These are phyloP conservation scores for Citrullus amarus DNA, from an alignment of 306 rosid genomes.

Conservation along the genomic window DNA sequence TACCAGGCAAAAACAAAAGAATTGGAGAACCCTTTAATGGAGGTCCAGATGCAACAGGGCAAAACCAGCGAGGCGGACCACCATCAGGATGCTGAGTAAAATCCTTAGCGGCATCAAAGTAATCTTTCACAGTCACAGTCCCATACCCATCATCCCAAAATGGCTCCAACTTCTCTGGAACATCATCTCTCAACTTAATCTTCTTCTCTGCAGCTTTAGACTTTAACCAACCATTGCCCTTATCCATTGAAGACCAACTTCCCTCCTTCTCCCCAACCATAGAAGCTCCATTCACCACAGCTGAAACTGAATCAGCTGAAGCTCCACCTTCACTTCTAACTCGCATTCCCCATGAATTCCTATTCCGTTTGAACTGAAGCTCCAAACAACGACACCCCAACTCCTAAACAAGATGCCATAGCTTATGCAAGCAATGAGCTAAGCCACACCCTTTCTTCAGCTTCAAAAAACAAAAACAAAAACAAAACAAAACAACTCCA, in stretches of 20 bases:
- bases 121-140: constrained; percentile 53
- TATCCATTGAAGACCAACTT: constrained; percentile 16
- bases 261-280: constrained; percentile 19
- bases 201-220: constrained; percentile 14
- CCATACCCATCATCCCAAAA: constrained; percentile 93
- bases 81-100: constrained; percentile 41
- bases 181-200: constrained; percentile 1
- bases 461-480: not conserved
- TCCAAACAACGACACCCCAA: constrained; percentile 22
- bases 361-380: constrained; percentile 2
- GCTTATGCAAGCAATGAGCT: not conserved
- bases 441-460: constrained; percentile 1
- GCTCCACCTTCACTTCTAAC: constrained; percentile 21
- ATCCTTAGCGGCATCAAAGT: constrained; percentile 42
- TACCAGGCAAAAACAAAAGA: constrained; percentile 80
- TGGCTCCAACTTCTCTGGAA: constrained; percentile 28
- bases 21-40: constrained; percentile 51
- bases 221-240: constrained; percentile 23
- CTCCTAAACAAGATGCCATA: constrained; percentile 42
- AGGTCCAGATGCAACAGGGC: constrained; percentile 39
- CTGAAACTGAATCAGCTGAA: constrained; percentile 25
- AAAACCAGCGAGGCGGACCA: constrained; percentile 93
- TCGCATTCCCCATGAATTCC: constrained; percentile 14
- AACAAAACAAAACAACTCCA: not conserved
- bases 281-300: constrained; percentile 31